Percentiles rank a stretch among this genome's conserved stretches.
phyloP scores from a whole-genome alignment of 1,284 basidiomycete genomes.

The Coniferiporia sulphurascens region DNA sequence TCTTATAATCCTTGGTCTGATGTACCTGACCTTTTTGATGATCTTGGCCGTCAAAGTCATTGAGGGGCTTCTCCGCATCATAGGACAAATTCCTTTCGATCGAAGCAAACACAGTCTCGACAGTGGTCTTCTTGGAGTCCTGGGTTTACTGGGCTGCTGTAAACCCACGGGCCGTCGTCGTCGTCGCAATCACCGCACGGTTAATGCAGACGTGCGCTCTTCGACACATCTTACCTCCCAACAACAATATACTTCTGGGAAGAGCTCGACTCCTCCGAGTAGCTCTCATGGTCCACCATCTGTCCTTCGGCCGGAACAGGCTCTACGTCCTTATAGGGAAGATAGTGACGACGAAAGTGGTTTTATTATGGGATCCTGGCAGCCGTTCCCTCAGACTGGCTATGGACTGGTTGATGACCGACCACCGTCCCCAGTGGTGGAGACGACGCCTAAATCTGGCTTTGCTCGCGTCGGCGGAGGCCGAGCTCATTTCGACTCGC shows the following conservation, averaged over 20 bases:
- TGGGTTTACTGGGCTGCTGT: slow-evolving; percentile 71
- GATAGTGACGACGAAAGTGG: slow-evolving; percentile 75
- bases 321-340: slow-evolving; percentile 68
- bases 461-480: slow-evolving; percentile 78
- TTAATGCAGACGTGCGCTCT: slow-evolving; percentile 12
- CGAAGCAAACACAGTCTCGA: slow-evolving; percentile 76
- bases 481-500: slow-evolving; percentile 69
- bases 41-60: slow-evolving; percentile 83
- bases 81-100: slow-evolving; percentile 81
- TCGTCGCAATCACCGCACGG: slow-evolving; percentile 27
- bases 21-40: slow-evolving; percentile 75
- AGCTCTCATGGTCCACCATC: slow-evolving; percentile 57
- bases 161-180: slow-evolving; percentile 47
- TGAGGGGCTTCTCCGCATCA: slow-evolving; percentile 78
- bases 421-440: slow-evolving; percentile 28
- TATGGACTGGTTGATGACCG: slow-evolving; percentile 41
- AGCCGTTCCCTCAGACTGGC: slow-evolving; percentile 56
- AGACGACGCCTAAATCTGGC: slow-evolving; percentile 44
- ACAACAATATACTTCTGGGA: slow-evolving; percentile 14
- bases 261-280: slow-evolving; percentile 33
- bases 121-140: slow-evolving; percentile 80
- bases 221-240: slow-evolving; percentile 7
- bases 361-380: slow-evolving; percentile 83
- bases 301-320: slow-evolving; percentile 73
- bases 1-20: slow-evolving; percentile 80